Evolutionary conservation across 805 yeast genomes (phyloP).

Genomic region (Candida maesae): DNA sequence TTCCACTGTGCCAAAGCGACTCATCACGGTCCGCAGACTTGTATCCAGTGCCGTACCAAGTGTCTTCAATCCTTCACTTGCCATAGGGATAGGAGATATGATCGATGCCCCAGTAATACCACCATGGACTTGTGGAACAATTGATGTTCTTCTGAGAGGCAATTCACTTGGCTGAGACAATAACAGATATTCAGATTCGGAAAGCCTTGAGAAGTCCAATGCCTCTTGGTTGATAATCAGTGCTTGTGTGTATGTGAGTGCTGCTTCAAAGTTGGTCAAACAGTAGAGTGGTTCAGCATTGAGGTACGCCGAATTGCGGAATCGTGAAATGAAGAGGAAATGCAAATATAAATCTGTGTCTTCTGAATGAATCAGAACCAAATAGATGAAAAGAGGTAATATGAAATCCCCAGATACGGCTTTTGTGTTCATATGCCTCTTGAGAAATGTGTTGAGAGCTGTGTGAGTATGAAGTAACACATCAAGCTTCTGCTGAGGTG

Average conservation of each 20-base stretch:
- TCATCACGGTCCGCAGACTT: conserved; percentile 13
- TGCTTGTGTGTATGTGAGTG: conserved; percentile 18
- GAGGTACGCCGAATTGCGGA: conserved; percentile 19
- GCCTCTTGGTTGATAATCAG: conserved; percentile 14
- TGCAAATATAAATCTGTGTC: conserved; percentile 20
- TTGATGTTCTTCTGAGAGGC: conserved; percentile 5
- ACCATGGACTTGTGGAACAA: background rate
- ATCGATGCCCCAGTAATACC: background rate
- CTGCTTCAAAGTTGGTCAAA: conserved; percentile 27
- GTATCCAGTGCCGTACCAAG: conserved; percentile 15
- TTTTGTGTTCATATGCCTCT: background rate
- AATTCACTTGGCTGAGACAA: conserved; percentile 5
- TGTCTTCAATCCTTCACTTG: conserved; percentile 3
- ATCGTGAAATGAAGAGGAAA: conserved; percentile 21
- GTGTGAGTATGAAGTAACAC: conserved; percentile 17
- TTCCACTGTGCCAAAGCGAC: conserved; percentile 10
- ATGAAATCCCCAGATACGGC: conserved; percentile 23
- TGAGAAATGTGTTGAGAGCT: conserved; percentile 11
- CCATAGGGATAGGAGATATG: conserved; percentile 3
- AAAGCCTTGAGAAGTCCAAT: conserved; percentile 7
- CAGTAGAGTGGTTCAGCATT: conserved; percentile 21
- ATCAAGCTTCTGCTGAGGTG: conserved; percentile 20
- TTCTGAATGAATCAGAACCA: conserved; percentile 15
- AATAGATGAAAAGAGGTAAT: conserved; percentile 24
- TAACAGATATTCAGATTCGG: conserved; percentile 14